Evolutionary conservation across 2,329 filamentous ascomycete species (phyloP).

Genomic region (Metarhizium brunneum): DNA sequence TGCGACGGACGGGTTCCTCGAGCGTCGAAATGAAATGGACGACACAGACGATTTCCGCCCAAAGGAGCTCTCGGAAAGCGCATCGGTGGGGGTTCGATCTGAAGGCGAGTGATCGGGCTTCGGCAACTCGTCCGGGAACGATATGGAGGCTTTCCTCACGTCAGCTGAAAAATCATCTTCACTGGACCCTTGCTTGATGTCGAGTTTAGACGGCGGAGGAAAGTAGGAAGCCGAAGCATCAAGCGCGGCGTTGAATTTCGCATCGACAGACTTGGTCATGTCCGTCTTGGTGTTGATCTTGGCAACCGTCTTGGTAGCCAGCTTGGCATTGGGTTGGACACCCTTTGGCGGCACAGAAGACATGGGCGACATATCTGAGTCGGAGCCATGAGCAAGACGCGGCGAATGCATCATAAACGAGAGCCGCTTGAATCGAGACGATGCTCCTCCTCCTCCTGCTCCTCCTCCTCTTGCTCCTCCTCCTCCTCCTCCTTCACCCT

Average conservation of each 20-base stretch:
- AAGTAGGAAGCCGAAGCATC: not conserved
- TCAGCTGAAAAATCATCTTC: conserved; percentile 15
- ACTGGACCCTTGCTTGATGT: conserved; percentile 14
- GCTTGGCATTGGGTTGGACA: not conserved
- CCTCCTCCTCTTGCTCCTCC: not conserved
- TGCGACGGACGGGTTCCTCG: conserved; percentile 2
- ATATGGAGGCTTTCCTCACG: conserved; percentile 23
- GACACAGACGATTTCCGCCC: conserved; percentile 7
- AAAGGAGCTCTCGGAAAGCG: conserved; percentile 6
- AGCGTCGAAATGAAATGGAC: conserved; percentile 3
- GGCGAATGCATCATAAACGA: conserved; percentile 12
- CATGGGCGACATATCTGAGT: conserved; percentile 34
- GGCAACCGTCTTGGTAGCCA: conserved; percentile 7
- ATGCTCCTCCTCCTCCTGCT: not conserved
- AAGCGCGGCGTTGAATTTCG: not conserved
- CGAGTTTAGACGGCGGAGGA: not conserved
- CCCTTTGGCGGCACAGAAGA: conserved; percentile 15
- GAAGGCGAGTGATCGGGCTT: conserved; percentile 12
- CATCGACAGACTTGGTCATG: not conserved
- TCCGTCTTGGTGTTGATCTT: not conserved
- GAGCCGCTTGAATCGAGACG: conserved; percentile 5
- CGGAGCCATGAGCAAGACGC: conserved; percentile 22
- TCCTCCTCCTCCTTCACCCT: conserved; percentile 4
- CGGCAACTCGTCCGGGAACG: conserved; percentile 24
- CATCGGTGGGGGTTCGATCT: conserved; percentile 3